Evolutionary conservation across 352 stramenopile genomes (phyloP).

Genomic region (Pythium monospermum): DNA sequence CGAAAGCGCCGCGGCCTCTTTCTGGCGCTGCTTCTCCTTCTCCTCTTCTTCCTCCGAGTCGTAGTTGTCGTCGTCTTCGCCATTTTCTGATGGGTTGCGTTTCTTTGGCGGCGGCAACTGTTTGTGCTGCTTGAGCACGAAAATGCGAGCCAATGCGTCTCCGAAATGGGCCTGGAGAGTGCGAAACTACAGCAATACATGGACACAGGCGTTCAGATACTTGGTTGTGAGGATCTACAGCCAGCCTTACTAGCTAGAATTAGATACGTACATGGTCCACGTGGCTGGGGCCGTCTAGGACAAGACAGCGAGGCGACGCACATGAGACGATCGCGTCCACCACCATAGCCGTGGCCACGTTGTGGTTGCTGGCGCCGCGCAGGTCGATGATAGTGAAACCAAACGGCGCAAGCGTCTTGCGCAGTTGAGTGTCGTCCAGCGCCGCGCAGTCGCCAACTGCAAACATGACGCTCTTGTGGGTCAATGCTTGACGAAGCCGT

Average conservation of each 20-base stretch:
- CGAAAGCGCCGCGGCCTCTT: slow-evolving; percentile 23
- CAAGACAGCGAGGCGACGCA: slow-evolving; percentile 22
- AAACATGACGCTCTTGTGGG: slow-evolving; percentile 1
- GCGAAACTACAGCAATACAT: slow-evolving; percentile 21
- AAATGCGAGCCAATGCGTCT: slow-evolving; percentile 24
- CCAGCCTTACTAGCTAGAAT: neutral
- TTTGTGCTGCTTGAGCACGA: slow-evolving; percentile 38
- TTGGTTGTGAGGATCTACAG: neutral
- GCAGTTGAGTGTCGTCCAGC: neutral
- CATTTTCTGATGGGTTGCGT: slow-evolving; percentile 12
- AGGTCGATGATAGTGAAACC: slow-evolving; percentile 13
- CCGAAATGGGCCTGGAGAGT: slow-evolving; percentile 28
- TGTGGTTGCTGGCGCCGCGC: neutral
- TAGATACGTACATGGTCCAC: slow-evolving; percentile 24
- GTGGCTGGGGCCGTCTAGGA: slow-evolving; percentile 24
- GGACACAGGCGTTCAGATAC: neutral
- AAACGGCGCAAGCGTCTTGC: neutral
- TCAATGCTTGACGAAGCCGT: too few relatives aligned
- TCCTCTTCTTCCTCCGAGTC: slow-evolving; percentile 52
- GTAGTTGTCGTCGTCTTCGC: slow-evolving; percentile 27
- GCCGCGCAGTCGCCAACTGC: slow-evolving; percentile 7
- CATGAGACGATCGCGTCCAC: neutral
- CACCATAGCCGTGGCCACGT: neutral
- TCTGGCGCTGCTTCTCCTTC: slow-evolving; percentile 15
- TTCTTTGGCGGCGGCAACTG: slow-evolving; percentile 12